Percentiles rank a stretch among this genome's conserved stretches.
These are phyloP conservation scores for Ilyonectria sp. DNA, from an alignment of 2,329 filamentous ascomycete species.

Conservation along the genomic window DNA sequence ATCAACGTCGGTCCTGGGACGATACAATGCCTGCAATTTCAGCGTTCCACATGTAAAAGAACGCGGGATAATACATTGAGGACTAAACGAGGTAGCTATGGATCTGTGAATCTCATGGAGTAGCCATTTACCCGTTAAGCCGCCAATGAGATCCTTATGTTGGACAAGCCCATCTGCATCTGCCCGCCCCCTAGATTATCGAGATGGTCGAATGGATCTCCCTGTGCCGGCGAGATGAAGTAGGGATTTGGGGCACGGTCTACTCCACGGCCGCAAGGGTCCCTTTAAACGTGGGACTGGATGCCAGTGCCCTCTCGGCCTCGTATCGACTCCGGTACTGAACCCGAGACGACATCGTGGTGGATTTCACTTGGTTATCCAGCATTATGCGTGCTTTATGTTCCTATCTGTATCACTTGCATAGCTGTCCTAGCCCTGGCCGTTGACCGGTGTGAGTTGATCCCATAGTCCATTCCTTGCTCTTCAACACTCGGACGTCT, in stretches of 20 bases:
- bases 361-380: not conserved
- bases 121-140: not conserved
- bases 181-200: conserved; percentile 1
- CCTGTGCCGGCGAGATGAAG: not conserved
- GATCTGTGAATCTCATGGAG: not conserved
- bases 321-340: not conserved
- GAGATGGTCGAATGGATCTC: not conserved
- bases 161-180: not conserved
- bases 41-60: not conserved
- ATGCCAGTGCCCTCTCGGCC: not conserved
- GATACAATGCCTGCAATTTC: conserved; percentile 7
- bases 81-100: not conserved
- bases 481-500: no score
- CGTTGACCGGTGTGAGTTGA: not conserved
- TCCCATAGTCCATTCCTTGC: no score
- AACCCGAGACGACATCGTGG: not conserved
- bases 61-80: not conserved
- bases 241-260: not conserved
- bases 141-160: not conserved
- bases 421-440: not conserved
- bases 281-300: not conserved
- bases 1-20: not conserved
- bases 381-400: not conserved
- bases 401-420: not conserved
- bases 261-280: not conserved